Base-by-base conservation (phyloP, 345 rosid species). In the Raphanus raphanistrum region DNA sequence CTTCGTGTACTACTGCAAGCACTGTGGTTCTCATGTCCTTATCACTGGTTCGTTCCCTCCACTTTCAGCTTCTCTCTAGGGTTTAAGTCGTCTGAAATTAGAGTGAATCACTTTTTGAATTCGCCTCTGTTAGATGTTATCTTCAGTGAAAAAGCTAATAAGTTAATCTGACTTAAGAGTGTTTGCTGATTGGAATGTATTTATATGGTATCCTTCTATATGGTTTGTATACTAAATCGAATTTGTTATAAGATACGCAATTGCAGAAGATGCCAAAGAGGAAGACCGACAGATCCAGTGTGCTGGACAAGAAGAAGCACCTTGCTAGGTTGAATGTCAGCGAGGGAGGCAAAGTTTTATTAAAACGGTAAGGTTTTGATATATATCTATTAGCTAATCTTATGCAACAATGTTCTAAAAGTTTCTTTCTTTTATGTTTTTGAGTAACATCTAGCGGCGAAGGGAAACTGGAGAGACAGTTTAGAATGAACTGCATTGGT, bases 1-100 rank as follows among this genome's bases (percentile, higher is more conserved):
- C 66, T 93, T 96, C 86, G 98, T 96, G 16, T 96, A 96, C 82
- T 96, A 93, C 66, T 93, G 99, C 97, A 93, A 96, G 83, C 96
- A 91, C 83, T 96, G 99, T 71, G 86, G 96, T 74, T 91, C 95
- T 33, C 99, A 92, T 75, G 96, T 96, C 79, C 98, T 96, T 57
- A 93, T 96, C 72, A 96, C 99, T 15, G 99, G 96, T 91, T 86
- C 76, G 71, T 86, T 81, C 57, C 57, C 82, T 66, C 68, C 74
- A 45, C 64, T 25, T 70, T 38, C 70, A 31, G 57, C 15, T 58
- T 13, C 17, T 45, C 25, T 17, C 66, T 58, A 43, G 67, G 60
- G 52, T 48, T 62, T 28, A 13, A 33, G 17, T 6, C 48, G 54
- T 52, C 5, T 77, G 58, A 54, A 71, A 12, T 17, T 57, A 38